Base-by-base conservation (phyloP, 371 early-diverging fungal genomes). In the Mucor racemosus region DNA sequence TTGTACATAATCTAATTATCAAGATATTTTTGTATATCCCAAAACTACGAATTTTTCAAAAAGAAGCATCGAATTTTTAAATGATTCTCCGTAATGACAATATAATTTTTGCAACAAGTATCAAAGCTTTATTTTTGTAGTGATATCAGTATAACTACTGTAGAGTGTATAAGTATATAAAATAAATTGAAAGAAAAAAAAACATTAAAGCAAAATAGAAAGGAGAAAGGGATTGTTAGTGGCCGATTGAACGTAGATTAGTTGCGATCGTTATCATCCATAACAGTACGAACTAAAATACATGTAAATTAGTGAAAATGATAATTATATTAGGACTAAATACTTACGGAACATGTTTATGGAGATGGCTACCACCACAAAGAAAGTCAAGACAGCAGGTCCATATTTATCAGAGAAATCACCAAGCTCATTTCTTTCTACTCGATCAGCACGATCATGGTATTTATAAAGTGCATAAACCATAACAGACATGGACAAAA, bases 301-400 rank as follows among this genome's bases (percentile, higher is more conserved):
- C 55, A 15, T 9, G 4, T 38, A 34, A 33, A n/a, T 41, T 64
- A 64, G 33, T 48, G 21, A 26, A 14, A 38, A 39, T 31, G 9
- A 4, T 3, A 15, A 7, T n/a, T 31, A 55, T 34, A 13, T 17
- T 6, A 19, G 3, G 0, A 40, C 17, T 14, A 15, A 9, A 14
- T 8, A 94, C 88, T 93, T 95, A 79, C 94, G 86, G 71, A 90
- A 92, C 71, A 98, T 91, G 73, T 95, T 95, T 65, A 92, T 76
- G 19, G 88, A 69, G 58, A 96, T 86, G 14, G 94, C 96, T 64
- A 86, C 67, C 21, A 95, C 80, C 60, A 95, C 82, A 36, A 91
- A 87, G 21, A 87, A 67, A 7, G 95, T 94, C 31, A 96, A 85
- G 31, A 94, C 79, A 8, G 90, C 90, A 7, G 97, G 97, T 0